Base-by-base conservation (phyloP, 2,329 filamentous ascomycete species). In the Aureobasidium subglaciale region DNA sequence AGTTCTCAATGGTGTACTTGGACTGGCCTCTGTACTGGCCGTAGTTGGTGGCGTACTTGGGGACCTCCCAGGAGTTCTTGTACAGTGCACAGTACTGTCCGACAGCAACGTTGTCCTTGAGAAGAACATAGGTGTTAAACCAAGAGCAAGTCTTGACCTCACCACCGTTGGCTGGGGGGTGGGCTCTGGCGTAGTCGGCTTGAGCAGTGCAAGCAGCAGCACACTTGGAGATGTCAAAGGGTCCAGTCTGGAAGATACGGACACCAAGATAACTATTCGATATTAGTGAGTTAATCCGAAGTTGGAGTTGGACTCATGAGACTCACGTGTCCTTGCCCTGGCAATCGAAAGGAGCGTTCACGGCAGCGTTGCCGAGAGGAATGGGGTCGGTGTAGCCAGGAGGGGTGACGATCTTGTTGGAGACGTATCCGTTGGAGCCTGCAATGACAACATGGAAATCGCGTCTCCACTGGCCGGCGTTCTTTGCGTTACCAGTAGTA, bases 41-140 rank as follows among this genome's bases (percentile, higher is more conserved):
- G 22, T 43, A 56, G 50, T 67, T 67, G 37, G 60, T 63, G 9
- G 63, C 64, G 34, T 60, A 66, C n/a, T 18, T 46, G 15, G 24
- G 52, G 5, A n/a, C n/a, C n/a, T n/a, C n/a, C 63, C 63, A 63
- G 29, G 55, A 58, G 58, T 62, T 53, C 27, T 57, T 59, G 58
- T 65, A 65, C 42, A 64, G 50, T 8, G 62, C 52, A 57, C 67
- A 68, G 59, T 65, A 65, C 56, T 69, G 65, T 6, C 61, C 60
- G 5, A 60, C 25, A 4, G 61, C 41, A 2, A 56, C 57, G 1
- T 57, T 56, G 48, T 67, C 61, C 46, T 64, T 63, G 32, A 63
- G 58, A n/a, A 69, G 56, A 11, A 68, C 46, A 56, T 69, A 68
- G 2, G 67, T 67, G 55, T 69, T 68, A 60, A 65, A 65, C 60